Base-by-base conservation (phyloP, 1,139 yeast species). In the Blastobotrys illinoisensis region DNA sequence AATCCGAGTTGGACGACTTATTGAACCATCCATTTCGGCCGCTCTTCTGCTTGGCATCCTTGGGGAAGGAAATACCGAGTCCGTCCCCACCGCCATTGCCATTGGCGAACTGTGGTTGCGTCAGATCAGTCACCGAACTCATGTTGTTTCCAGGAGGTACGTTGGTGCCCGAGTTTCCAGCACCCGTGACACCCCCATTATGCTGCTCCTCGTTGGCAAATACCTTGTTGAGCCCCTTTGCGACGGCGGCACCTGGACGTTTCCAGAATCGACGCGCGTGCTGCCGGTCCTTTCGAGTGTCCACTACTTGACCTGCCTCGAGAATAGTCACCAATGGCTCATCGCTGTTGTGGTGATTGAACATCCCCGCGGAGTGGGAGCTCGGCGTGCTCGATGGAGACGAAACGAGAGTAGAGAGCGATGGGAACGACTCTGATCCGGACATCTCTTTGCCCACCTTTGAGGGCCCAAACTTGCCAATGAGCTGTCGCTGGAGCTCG, bases 181-280 rank as follows among this genome's bases (percentile, higher is more conserved):
- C 23, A 18, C 44, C 44, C 28, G 50, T 19, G 13, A 16, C 32
- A 18, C 40, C 40, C 9, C 26, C 36, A 5, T 32, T 32, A 4
- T 44, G 54, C 44, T 48, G 44, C 14, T 60, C 63, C 19, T 70
- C 73, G 21, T 56, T 61, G 5, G 68, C 65, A 57, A 71, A 70
- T 44, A 70, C 72, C 56, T 65, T 64, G 55, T 65, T 70, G 50
- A 72, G 60, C 0, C 74, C 74, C 58, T 70, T 71, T 44, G 74
- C 74, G 9, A 70, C 67, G 1, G 68, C 72, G 4, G 70, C 70
- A 7, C 73, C 72, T 6, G 72, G 71, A 1, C 73, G 64, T 51
- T 66, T 68, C 74, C 74, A 71, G 57, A 71, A 71, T 55, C 68
- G 59, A 16, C 69, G 60, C 0, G 64, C 64, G 43, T 58, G 58